Evolutionary conservation across 2,329 filamentous ascomycete species (phyloP).

Genomic region (Ophiosphaerella herpotricha): DNA sequence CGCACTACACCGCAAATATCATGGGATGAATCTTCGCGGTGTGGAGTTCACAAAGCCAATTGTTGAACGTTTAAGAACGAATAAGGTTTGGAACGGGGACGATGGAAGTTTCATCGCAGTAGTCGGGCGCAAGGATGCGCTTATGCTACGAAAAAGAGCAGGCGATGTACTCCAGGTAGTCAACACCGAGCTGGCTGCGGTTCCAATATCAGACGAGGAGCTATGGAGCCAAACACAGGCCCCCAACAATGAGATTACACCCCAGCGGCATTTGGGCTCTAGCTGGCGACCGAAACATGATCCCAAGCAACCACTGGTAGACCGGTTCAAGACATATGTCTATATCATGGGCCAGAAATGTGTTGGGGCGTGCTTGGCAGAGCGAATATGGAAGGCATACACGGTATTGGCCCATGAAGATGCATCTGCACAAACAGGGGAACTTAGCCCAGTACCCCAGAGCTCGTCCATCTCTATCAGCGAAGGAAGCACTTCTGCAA

Average conservation of each 20-base stretch:
- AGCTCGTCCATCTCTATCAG: conserved; percentile 51
- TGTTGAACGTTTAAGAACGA: conserved; percentile 56
- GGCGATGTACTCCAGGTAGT: conserved; percentile 61
- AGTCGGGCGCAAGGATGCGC: conserved; percentile 60
- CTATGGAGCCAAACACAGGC: conserved; percentile 59
- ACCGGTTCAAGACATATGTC: conserved; percentile 65
- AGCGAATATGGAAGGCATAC: conserved; percentile 63
- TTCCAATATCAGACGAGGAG: conserved; percentile 61
- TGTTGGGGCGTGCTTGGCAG: conserved; percentile 64
- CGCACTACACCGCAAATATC: conserved; percentile 67
- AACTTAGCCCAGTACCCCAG: conserved; percentile 17
- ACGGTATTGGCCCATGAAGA: conserved; percentile 49
- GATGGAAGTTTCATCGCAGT: conserved; percentile 59
- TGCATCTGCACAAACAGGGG: conserved; percentile 18
- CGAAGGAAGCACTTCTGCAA: conserved; percentile 50
- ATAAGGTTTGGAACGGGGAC: conserved; percentile 55
- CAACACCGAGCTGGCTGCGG: conserved; percentile 65
- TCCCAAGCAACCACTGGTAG: conserved; percentile 31
- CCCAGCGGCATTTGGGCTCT: conserved; percentile 21
- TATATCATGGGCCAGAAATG: conserved; percentile 66
- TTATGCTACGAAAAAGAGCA: conserved; percentile 61
- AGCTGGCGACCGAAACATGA: conserved; percentile 36
- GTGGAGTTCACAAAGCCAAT: conserved; percentile 65
- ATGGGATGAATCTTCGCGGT: conserved; percentile 64
- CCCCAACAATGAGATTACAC: conserved; percentile 1